phyloP scores from a whole-genome alignment of 2,329 filamentous ascomycete species.

The Calonectria leucothoes region DNA sequence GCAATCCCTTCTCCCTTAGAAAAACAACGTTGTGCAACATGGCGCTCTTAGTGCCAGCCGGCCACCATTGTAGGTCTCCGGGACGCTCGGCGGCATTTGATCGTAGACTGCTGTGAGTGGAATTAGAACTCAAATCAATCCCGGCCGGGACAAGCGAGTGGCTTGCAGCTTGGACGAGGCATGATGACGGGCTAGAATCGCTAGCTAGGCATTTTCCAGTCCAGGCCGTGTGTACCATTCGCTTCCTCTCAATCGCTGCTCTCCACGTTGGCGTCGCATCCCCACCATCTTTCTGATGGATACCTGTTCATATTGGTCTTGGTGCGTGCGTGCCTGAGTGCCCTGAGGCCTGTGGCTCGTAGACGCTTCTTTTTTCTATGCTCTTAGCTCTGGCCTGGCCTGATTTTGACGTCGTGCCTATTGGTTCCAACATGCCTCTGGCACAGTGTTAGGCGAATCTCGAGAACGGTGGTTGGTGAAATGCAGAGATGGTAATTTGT shows the following conservation, averaged over 20 bases:
- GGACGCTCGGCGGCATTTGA: conserved; percentile 9
- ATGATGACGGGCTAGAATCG: conserved; percentile 15
- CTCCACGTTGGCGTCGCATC: conserved; percentile 4
- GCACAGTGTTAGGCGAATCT: background rate
- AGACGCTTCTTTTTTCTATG: background rate
- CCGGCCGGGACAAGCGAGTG: conserved; percentile 4
- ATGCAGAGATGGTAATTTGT: background rate
- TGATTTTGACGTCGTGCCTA: conserved; percentile 1
- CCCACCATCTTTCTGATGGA: conserved; percentile 14
- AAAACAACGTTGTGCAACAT: background rate
- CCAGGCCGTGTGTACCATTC: background rate
- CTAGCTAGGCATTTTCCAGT: conserved; percentile 13
- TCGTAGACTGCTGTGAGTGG: background rate
- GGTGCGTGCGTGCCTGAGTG: background rate
- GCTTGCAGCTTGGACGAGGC: conserved; percentile 14
- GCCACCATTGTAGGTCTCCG: background rate
- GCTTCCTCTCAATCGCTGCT: background rate
- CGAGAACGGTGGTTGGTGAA: conserved; percentile 11
- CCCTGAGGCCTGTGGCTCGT: background rate
- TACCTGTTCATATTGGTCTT: background rate
- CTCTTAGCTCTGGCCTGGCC: background rate
- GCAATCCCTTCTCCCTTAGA: background rate
- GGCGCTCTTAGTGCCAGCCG: background rate
- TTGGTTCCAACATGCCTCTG: background rate
- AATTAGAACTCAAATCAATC: background rate